phyloP scores from a whole-genome alignment of 331 rosid species.

The Rhamnella rubrinervis region DNA sequence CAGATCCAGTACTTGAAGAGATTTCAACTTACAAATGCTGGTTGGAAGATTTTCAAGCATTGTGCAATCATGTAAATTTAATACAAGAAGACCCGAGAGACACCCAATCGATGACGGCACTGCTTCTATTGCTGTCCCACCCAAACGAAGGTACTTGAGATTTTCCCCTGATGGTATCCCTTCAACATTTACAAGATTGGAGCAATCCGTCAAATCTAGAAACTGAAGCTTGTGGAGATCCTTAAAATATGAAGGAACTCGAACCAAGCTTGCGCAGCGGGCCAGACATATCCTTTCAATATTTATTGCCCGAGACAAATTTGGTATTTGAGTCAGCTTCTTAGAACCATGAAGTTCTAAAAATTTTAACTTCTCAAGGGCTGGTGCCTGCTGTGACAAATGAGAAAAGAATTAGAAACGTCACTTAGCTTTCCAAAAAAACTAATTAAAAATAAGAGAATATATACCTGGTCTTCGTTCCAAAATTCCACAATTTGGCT shows the following conservation, averaged over 20 bases:
- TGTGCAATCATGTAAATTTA: background rate
- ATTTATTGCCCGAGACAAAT: background rate
- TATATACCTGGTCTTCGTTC: slow-evolving; percentile 8
- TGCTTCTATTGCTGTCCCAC: background rate
- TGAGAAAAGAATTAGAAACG: background rate
- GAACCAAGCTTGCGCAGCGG: background rate
- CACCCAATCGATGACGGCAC: background rate
- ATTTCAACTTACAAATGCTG: background rate
- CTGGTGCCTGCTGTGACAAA: background rate
- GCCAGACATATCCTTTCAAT: background rate
- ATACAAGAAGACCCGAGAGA: background rate
- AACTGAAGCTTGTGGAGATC: background rate
- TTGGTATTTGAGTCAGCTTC: background rate
- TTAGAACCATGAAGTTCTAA: background rate
- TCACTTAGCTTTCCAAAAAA: background rate
- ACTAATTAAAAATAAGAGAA: background rate
- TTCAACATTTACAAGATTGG: background rate
- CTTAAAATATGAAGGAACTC: background rate
- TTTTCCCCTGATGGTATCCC: background rate
- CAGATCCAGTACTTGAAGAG: background rate
- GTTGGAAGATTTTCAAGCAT: slow-evolving; percentile 1
- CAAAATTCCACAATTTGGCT: slow-evolving; percentile 30
- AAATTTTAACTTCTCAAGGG: background rate
- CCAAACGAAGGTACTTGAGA: no score
- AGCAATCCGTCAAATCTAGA: background rate